These are phyloP conservation scores for Ogataea methanolica DNA, from an alignment of 805 yeast genomes.

Conservation along the genomic window DNA sequence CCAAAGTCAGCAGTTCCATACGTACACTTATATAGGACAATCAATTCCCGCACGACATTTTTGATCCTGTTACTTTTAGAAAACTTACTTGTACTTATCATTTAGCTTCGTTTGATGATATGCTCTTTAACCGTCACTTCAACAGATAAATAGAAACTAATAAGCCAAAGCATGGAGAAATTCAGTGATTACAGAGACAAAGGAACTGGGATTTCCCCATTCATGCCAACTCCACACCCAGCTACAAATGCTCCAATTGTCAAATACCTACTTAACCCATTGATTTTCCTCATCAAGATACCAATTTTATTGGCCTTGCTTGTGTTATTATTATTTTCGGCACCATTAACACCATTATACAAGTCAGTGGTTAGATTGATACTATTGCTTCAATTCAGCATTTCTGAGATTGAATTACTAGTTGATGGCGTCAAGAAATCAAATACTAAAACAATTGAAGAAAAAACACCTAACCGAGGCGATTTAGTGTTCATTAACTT, in stretches of 20 bases:
- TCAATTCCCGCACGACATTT: too few relatives aligned
- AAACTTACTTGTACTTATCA: too few relatives aligned
- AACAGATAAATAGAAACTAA: too few relatives aligned
- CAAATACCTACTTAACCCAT: conserved; percentile 13
- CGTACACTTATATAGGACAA: too few relatives aligned
- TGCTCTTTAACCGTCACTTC: too few relatives aligned
- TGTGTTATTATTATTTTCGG: conserved; percentile 4
- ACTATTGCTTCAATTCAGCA: conserved; percentile 31
- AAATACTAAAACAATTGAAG: conserved; percentile 29
- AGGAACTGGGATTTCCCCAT: conserved; percentile 92
- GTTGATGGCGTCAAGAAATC: conserved; percentile 50
- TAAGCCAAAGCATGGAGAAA: conserved; percentile 56
- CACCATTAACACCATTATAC: conserved; percentile 10
- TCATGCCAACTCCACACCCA: conserved; percentile 51
- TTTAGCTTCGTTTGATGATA: too few relatives aligned
- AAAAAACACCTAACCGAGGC: conserved; percentile 34
- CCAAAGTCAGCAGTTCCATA: too few relatives aligned
- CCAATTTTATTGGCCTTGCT: conserved; percentile 26
- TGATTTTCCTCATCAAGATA: conserved; percentile 20
- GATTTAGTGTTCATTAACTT: conserved; percentile 56
- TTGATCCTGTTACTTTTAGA: too few relatives aligned
- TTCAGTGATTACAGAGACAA: conserved; percentile 82
- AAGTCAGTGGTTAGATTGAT: conserved; percentile 14
- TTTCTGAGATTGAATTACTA: conserved; percentile 25
- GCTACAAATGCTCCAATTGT: conserved; percentile 2